phyloP scores from a whole-genome alignment of 108 stramenopile species.

The Nitzschia inconspicua region DNA sequence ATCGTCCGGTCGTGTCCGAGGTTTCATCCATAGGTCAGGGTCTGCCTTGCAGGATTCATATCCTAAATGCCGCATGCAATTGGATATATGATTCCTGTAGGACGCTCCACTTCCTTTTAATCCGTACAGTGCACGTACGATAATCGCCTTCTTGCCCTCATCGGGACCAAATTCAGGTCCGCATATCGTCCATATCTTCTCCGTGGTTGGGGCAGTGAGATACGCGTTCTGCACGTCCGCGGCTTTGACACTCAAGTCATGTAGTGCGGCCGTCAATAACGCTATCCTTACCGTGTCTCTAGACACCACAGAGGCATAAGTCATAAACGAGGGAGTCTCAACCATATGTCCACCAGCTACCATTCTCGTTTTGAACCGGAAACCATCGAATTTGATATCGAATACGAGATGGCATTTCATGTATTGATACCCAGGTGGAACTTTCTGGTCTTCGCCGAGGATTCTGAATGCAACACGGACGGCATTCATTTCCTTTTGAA shows the following conservation, averaged over 20 bases:
- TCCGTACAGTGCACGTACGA: slow-evolving; percentile 45
- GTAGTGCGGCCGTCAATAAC: slow-evolving; percentile 13
- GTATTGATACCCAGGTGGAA: slow-evolving; percentile 36
- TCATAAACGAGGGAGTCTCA: neutral
- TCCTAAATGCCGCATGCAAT: slow-evolving; percentile 2
- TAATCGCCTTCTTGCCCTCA: slow-evolving; percentile 18
- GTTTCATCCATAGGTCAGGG: neutral
- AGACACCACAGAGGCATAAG: slow-evolving; percentile 9
- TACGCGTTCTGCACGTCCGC: slow-evolving; percentile 30
- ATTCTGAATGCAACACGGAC: slow-evolving; percentile 10
- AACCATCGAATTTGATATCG: slow-evolving; percentile 20
- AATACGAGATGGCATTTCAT: slow-evolving; percentile 43
- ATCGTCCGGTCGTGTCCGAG: neutral
- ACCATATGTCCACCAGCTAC: slow-evolving; percentile 45
- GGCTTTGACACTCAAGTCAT: neutral
- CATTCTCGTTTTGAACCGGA: slow-evolving; percentile 26
- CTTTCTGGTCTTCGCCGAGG: neutral
- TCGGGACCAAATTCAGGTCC: slow-evolving; percentile 31
- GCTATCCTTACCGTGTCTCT: slow-evolving; percentile 18
- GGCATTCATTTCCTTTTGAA: slow-evolving; percentile 26
- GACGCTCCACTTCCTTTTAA: slow-evolving; percentile 13
- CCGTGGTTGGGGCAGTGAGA: slow-evolving; percentile 7
- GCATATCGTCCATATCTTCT: neutral
- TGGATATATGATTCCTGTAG: slow-evolving; percentile 15
- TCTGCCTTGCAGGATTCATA: slow-evolving; percentile 17